Conservation (phyloP, 1,284 basidiomycete genomes). For the Cryptococcus deneoformans region DNA sequence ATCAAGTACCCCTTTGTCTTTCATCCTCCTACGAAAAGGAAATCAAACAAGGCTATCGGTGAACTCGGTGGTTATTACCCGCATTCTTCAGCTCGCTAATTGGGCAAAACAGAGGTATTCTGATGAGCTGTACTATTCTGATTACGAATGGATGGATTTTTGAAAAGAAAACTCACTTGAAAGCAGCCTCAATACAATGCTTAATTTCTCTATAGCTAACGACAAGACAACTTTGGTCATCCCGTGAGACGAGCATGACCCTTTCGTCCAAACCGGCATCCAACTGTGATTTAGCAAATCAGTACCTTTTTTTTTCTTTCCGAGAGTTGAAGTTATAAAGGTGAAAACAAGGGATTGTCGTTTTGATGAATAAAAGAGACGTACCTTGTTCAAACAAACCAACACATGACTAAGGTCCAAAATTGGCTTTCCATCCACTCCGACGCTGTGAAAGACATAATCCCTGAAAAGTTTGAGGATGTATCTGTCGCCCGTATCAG, state of each 20-base stretch:
- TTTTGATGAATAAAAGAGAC: conserved; percentile 2
- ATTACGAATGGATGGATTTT: background rate
- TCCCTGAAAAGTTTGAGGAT: conserved; percentile 98
- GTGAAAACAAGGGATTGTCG: background rate
- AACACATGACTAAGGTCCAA: conserved; percentile 90
- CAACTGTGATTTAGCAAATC: conserved; percentile 55
- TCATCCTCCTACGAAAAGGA: no score
- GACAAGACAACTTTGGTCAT: conserved; percentile 93
- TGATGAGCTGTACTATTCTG: background rate
- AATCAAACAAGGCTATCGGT: background rate
- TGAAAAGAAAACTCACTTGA: conserved; percentile 52
- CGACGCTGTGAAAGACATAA: conserved; percentile 96
- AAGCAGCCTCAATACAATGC: conserved; percentile 76
- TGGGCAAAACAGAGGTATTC: background rate
- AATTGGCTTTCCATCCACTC: conserved; percentile 84
- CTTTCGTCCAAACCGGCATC: conserved; percentile 91
- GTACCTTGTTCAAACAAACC: conserved; percentile 82
- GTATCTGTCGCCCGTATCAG: conserved; percentile 96
- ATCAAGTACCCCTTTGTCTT: no score
- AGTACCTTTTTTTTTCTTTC: background rate
- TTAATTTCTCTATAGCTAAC: conserved; percentile 94
- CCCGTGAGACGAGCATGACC: conserved; percentile 85
- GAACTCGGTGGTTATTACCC: conserved; percentile 9
- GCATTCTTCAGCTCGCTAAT: conserved; percentile 10
- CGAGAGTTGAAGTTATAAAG: background rate